A percentile compares a stretch with the other conserved stretches of the same genome.
phyloP scores from a whole-genome alignment of 495 filamentous ascomycete genomes.

The Xylaria venustula region DNA sequence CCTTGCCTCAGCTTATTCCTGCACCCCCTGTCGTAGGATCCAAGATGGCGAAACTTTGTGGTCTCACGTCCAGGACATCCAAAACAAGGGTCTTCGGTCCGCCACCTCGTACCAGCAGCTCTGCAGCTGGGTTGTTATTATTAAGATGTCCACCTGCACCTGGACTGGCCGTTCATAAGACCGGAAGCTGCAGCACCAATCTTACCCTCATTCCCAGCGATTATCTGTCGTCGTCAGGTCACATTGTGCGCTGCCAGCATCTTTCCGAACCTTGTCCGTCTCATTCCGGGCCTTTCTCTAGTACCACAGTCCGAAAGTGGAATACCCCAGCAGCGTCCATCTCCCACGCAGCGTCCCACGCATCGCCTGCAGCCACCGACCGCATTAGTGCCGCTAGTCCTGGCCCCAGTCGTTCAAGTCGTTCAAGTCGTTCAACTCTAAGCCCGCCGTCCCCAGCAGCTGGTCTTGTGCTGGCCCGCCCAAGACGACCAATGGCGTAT shows the following conservation, averaged over 20 bases:
- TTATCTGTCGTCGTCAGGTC: not conserved
- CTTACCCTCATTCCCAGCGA: not conserved
- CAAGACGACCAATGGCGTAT: constrained; percentile 48
- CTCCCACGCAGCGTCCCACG: not conserved
- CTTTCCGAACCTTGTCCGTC: constrained; percentile 30
- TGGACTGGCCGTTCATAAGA: constrained; percentile 17
- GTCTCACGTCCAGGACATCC: constrained; percentile 18
- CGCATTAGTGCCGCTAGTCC: constrained; percentile 2
- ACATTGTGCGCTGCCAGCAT: constrained; percentile 18
- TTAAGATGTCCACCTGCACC: constrained; percentile 28
- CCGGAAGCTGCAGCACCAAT: constrained; percentile 20
- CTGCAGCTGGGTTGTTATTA: constrained; percentile 16
- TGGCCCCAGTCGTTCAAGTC: constrained; percentile 5
- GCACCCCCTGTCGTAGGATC: constrained; percentile 23
- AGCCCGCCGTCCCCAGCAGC: constrained; percentile 18
- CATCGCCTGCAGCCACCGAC: constrained; percentile 12
- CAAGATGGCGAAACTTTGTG: constrained; percentile 19
- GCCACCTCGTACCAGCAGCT: constrained; percentile 20
- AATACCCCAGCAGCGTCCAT: constrained; percentile 21
- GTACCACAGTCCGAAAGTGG: constrained; percentile 32
- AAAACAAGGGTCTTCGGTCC: constrained; percentile 23
- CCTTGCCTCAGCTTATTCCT: constrained; percentile 21
- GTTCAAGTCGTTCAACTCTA: constrained; percentile 23
- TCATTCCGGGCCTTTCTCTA: constrained; percentile 33
- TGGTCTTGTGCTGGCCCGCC: not conserved